Conservation (phyloP, 2,329 filamentous ascomycete genomes). For the Dryadomyces quercus-mongolicae region DNA sequence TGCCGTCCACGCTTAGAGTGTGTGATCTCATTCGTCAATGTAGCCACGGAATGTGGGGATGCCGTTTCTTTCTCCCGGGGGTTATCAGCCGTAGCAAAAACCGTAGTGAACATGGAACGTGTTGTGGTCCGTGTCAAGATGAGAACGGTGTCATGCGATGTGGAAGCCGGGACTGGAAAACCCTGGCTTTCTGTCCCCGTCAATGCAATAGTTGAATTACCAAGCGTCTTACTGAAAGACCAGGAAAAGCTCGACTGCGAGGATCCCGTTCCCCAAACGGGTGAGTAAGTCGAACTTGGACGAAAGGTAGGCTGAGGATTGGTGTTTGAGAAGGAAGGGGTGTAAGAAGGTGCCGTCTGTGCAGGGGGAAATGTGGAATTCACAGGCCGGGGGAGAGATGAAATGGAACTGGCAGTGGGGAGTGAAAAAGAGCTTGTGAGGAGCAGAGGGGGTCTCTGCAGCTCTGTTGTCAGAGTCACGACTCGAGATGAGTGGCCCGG, state of each 20-base stretch:
- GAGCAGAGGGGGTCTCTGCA: not conserved
- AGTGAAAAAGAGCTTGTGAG: not conserved
- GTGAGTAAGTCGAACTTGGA: not conserved
- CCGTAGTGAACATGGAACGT: not conserved
- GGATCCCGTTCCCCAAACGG: not conserved
- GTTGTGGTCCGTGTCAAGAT: not conserved
- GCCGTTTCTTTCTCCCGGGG: not conserved
- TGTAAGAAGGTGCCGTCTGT: not conserved
- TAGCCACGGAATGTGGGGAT: not conserved
- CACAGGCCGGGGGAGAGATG: not conserved
- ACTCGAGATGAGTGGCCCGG: slow-evolving; percentile 1
- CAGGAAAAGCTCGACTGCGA: not conserved
- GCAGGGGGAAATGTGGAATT: not conserved
- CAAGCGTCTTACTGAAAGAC: not conserved
- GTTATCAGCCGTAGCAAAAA: not conserved
- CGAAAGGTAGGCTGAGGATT: too few species aligned
- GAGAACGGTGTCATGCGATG: not conserved
- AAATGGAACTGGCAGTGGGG: not conserved
- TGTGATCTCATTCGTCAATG: not conserved
- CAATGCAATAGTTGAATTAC: not conserved
- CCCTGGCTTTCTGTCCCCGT: not conserved
- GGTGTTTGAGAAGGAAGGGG: not conserved
- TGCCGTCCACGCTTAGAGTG: not conserved
- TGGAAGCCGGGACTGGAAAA: not conserved
- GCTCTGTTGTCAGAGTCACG: slow-evolving; percentile 7